Evolutionary conservation across 2,329 filamentous ascomycete species (phyloP).

Genomic region (Helotiales sp.): DNA sequence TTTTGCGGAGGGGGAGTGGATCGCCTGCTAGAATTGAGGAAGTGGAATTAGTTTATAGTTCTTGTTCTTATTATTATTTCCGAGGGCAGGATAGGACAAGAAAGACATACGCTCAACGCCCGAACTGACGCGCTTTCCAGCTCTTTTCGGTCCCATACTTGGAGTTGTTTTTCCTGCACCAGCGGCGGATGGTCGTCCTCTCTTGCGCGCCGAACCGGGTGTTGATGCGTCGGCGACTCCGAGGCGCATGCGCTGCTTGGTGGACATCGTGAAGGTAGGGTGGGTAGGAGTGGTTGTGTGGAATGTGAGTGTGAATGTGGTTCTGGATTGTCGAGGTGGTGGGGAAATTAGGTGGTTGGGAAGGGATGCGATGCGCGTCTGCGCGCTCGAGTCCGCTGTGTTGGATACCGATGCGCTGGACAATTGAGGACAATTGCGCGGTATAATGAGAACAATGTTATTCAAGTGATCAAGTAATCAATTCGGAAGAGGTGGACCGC

Average conservation of each 20-base stretch:
- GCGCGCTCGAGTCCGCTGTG: neutral
- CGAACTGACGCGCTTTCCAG: slow-evolving; percentile 18
- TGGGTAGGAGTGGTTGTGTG: neutral
- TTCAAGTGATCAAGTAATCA: neutral
- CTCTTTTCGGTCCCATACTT: slow-evolving; percentile 20
- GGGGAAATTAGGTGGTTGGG: slow-evolving; percentile 9
- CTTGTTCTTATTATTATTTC: too few relatives aligned
- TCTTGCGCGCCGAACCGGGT: slow-evolving; percentile 22
- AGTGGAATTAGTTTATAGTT: neutral
- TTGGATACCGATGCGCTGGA: neutral
- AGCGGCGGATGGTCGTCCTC: slow-evolving; percentile 14
- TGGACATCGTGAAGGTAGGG: neutral
- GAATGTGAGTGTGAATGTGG: neutral
- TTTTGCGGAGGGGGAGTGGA: slow-evolving; percentile 66
- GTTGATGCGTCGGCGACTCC: slow-evolving; percentile 18
- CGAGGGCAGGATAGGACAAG: neutral
- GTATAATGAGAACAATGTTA: neutral
- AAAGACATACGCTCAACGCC: slow-evolving; percentile 22
- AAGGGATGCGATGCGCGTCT: neutral
- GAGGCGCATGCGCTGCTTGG: slow-evolving; percentile 19
- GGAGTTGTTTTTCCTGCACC: slow-evolving; percentile 16
- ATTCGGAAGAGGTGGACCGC: neutral
- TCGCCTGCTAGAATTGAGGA: slow-evolving; percentile 64
- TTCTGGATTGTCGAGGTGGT: neutral
- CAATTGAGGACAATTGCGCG: neutral